Evolutionary conservation across 2,329 filamentous ascomycete species (phyloP).

Genomic region (Stachybotrys chlorohalonatus): DNA sequence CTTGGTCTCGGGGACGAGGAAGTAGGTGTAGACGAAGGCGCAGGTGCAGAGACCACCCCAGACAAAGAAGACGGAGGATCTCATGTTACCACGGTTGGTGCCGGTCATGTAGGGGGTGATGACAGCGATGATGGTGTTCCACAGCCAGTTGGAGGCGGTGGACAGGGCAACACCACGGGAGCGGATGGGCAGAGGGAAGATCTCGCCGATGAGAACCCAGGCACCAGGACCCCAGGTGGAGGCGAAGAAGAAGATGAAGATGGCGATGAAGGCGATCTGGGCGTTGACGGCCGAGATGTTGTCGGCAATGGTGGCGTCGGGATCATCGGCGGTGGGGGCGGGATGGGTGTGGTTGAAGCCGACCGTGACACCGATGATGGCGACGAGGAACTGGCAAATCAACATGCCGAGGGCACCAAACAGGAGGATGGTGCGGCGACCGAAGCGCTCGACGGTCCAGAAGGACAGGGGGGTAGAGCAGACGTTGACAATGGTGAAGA

Average conservation of each 20-base stretch:
- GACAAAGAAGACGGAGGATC: conserved; percentile 64
- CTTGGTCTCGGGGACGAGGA: conserved; percentile 67
- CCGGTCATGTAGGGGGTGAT: conserved; percentile 63
- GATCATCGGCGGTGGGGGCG: conserved; percentile 27
- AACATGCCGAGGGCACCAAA: conserved; percentile 75
- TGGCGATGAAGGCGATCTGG: conserved; percentile 80
- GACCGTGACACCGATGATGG: conserved; percentile 59
- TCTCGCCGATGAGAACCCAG: conserved; percentile 80
- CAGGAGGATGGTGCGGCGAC: conserved; percentile 73
- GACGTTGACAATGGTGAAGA: conserved; percentile 86
- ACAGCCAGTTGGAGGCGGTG: conserved; percentile 86
- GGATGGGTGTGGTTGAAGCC: conserved; percentile 42
- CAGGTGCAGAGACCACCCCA: conserved; percentile 59
- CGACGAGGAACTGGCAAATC: conserved; percentile 79
- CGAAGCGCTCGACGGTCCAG: conserved; percentile 74
- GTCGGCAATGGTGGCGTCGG: conserved; percentile 30
- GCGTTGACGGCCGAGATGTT: conserved; percentile 52
- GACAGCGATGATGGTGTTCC: conserved; percentile 66
- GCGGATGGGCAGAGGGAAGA: conserved; percentile 83
- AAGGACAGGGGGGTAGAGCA: conserved; percentile 79
- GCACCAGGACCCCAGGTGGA: conserved; percentile 78
- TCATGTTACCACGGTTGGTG: conserved; percentile 28
- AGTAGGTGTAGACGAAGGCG: conserved; percentile 58
- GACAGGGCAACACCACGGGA: conserved; percentile 80
- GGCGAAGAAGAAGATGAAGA: conserved; percentile 92